Evolutionary conservation across 768 basidiomycete genomes (phyloP).

Genomic region (Cystobasidium ongulense): DNA sequence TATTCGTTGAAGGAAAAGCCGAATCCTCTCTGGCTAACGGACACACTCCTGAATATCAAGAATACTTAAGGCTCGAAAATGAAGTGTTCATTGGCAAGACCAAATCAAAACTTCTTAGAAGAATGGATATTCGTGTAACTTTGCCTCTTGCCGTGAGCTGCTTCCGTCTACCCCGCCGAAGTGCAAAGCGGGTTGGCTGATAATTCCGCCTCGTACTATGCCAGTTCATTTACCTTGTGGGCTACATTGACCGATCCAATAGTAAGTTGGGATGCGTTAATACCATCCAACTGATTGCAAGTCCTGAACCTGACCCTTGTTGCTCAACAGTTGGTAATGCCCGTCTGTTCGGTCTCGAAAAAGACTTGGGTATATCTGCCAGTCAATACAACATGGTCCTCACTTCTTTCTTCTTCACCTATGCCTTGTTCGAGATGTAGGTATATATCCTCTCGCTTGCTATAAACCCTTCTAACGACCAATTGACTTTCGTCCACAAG

Average conservation of each 20-base stretch:
- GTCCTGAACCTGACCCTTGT: too few relatives aligned
- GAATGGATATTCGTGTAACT: not conserved
- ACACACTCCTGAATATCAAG: not conserved
- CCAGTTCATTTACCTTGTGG: constrained; percentile 5
- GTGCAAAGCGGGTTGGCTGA: not conserved
- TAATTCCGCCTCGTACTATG: not conserved
- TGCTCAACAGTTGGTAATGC: constrained; percentile 30
- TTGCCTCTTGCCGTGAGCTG: not conserved
- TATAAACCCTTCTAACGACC: too few relatives aligned
- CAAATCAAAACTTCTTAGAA: not conserved
- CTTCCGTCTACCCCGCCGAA: not conserved
- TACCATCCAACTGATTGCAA: too few relatives aligned
- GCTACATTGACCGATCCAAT: constrained; percentile 1
- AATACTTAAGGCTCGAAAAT: constrained; percentile 2
- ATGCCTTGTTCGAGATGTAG: constrained; percentile 8
- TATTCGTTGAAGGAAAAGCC: not conserved
- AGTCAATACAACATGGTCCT: constrained; percentile 31
- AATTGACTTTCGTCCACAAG: not conserved
- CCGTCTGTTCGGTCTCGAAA: constrained; percentile 34
- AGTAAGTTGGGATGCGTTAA: not conserved
- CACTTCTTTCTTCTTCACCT: constrained; percentile 1
- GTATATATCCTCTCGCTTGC: not conserved
- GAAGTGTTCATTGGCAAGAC: constrained; percentile 5
- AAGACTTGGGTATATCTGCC: constrained; percentile 18
- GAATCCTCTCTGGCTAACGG: not conserved